Base-by-base conservation (phyloP, 2,329 filamentous ascomycete species). In the Scedosporium minutisporum region DNA sequence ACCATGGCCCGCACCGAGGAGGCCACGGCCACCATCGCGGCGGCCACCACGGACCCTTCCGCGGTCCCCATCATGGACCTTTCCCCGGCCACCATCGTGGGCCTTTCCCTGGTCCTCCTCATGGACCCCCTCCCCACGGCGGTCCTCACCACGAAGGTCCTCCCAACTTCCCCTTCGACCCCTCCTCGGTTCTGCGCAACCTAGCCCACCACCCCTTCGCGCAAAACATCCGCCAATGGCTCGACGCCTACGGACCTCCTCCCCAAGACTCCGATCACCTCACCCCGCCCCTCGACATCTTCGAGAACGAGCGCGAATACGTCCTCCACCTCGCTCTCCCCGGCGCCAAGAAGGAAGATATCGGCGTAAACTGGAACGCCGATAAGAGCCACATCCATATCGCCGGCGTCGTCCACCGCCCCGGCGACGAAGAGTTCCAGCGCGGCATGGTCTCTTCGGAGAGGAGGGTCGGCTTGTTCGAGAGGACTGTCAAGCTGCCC, bases 271-370 rank as follows among this genome's bases (percentile, higher is more conserved):
- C 69, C 46, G 74, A 76, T 61, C 71, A 77, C 63, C 88, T 90
- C 72, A 73, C 74, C 4, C 88, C 88, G 0, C 85, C 87, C n/a
- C 78, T 87, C 62, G 91, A 96, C 71, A 76, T 93, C 66, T 95
- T 93, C 78, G 83, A 88, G 71, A 88, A 87, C 4, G 74, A 84
- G 6, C 74, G 77, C 38, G 75, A 84, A 14, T 92, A 86, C 71
- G 77, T 91, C 53, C 76, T 95, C 7, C 90, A 95, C 72, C 77
- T 92, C 69, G 87, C 89, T 1, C 80, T 96, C 0, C 89, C 91
- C 0, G 91, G 91, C 27, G 90, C 87, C 1, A 87, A 87, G 75
- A 93, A 92, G 74, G 83, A 90, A 68, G 89, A 95, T 69, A 78
- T 95, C 5, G 87, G 83, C 63, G 84, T 95, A 57, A 87, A 87